Base-by-base conservation (phyloP, 148 eudicot species). In the Rhododendron kiyosumense region DNA sequence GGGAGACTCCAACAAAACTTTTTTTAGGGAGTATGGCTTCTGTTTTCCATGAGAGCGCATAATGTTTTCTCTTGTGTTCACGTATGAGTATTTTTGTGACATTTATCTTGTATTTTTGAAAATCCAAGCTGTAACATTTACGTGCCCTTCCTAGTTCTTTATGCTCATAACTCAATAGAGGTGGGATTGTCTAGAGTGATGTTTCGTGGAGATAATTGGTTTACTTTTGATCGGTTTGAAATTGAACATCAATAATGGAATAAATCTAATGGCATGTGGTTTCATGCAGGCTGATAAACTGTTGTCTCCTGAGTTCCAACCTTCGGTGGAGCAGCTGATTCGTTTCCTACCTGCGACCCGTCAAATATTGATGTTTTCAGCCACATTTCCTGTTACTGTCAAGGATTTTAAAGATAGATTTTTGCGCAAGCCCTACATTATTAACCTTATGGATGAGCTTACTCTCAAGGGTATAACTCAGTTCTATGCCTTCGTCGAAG, bases 391-490 rank as follows among this genome's bases (percentile, higher is more conserved):
- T 84, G 98, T 95, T 32, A 95, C 95, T n/a, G 95, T 94, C 52
- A 94, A 95, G 92, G 94, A 90, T 82, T 95, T 95, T 79, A 95
- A 94, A 89, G 98, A 95, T 81, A 90, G 93, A 90, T 95, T 88
- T 84, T 86, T 95, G 89, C 90, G 80, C 63, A 95, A 93, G 88
- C 94, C 98, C 17, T 95, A 95, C 57, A 88, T 94, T 59, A 95
- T 95, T 75, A 95, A 95, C 86, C 96, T 95, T 67, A 94, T 95
- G 98, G 98, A 94, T 85, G 98, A 95, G 89, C 98, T 95, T 86
- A 95, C 98, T 43, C 91, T 95, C 11, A 95, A 95, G 91, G 98
- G 98, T 86, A 93, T 95, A 87, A 95, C 98, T 48, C 96, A 95
- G 73, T 95, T 30, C 86, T 95, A 95, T 89, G 98, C 96, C 84